Conservation (phyloP, 2,329 filamentous ascomycete species). For the Bipolaris oryzae region DNA sequence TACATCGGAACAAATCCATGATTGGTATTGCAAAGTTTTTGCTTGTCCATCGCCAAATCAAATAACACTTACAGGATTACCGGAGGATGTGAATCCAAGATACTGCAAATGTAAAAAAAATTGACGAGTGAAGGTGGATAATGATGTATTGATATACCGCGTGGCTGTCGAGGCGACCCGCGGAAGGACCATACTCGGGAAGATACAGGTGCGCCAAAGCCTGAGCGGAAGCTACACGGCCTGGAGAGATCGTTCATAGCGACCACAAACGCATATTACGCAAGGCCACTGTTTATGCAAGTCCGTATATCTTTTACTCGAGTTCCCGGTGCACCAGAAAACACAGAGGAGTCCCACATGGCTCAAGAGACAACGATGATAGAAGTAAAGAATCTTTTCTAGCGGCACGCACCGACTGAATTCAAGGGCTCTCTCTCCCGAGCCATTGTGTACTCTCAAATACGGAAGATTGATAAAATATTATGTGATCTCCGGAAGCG, state of each 20-base stretch:
- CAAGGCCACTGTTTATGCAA: background rate
- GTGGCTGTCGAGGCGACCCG: slow-evolving; percentile 1
- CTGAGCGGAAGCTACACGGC: background rate
- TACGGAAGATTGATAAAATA: background rate
- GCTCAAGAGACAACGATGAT: background rate
- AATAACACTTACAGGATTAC: background rate
- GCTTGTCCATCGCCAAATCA: background rate
- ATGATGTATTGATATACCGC: background rate
- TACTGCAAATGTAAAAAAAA: background rate
- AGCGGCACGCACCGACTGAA: slow-evolving; percentile 10
- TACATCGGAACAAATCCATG: too few species aligned
- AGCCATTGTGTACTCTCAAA: background rate
- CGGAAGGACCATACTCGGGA: slow-evolving; percentile 5
- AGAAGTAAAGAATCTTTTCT: background rate
- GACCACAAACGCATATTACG: background rate
- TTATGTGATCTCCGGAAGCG: background rate
- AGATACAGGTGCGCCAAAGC: slow-evolving; percentile 9
- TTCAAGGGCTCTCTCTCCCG: background rate
- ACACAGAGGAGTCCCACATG: too few species aligned
- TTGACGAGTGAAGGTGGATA: too few species aligned
- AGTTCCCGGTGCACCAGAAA: background rate
- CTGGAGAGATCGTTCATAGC: background rate
- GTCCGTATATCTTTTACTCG: background rate
- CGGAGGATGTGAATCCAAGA: background rate
- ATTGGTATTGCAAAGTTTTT: background rate